Base-by-base conservation (phyloP, 192 early-diverging fungal species). In the Backusella mclennaniae region DNA sequence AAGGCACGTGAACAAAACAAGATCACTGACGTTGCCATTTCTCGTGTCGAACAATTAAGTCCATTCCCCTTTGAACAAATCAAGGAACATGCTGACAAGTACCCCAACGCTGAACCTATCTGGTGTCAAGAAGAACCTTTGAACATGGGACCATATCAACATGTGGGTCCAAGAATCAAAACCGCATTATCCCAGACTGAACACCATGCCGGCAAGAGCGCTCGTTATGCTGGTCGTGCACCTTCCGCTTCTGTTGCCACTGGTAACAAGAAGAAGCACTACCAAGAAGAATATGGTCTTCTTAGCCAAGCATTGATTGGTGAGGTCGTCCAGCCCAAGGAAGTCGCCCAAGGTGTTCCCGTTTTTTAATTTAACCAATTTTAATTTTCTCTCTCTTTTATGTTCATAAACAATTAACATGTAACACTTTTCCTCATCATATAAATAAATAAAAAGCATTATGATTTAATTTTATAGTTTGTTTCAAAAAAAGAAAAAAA, bases 121-220 rank as follows among this genome's bases (percentile, higher is more conserved):
- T 99, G 95, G 93, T 91, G 88, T 42, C 97, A 99, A 86, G 97
- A 99, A 85, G 97, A 99, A 86, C 92, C 94, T 7, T 86, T 96
- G 79, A 99, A 99, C 87, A 90, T 92, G 87, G 96, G 97, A 76
- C 90, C 92, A 36, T 99, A 95, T 95, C 80, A 85, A 8, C 95
- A 95, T 80, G 93, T 98, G 39, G 90, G 90, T 71, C 95, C 96
- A 19, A 89, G 97, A 35, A 87, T 99, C 78, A 87, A 90, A 76
- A 97, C 96, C n/a, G 87, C 92, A 39, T 82, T 95, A 59, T 87
- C 89, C 75, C 79, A 95, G 72, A 93, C 95, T 46, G 78, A 91
- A 74, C 83, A 90, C 85, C 90, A 95, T 86, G 74, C 85, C 80
- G 84, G 87, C 86, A 83, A 83, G 69, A 26, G 67, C 15, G 71